Evolutionary conservation across 306 rosid species (phyloP).

Genomic region (Vigna radiata): DNA sequence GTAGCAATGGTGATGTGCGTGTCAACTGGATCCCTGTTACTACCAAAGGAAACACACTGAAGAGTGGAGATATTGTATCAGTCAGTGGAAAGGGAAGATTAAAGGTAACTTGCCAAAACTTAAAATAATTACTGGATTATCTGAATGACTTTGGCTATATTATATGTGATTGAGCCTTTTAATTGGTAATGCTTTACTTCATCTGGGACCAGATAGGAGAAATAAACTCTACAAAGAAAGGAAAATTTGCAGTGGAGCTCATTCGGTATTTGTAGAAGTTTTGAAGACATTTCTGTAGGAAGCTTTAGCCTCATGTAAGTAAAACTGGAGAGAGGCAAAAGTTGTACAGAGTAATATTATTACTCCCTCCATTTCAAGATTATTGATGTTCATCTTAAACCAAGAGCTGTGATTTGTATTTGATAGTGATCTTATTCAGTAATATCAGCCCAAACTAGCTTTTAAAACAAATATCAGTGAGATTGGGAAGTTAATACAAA

Average conservation of each 20-base stretch:
- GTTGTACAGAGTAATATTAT: background rate
- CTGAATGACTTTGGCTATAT: slow-evolving; percentile 22
- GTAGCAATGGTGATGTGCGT: slow-evolving; percentile 85
- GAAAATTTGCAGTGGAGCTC: slow-evolving; percentile 84
- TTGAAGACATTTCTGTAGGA: background rate
- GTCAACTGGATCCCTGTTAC: slow-evolving; percentile 85
- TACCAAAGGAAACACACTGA: slow-evolving; percentile 76
- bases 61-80: slow-evolving; percentile 86
- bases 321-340: background rate
- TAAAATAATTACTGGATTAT: slow-evolving; percentile 27
- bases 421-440: background rate
- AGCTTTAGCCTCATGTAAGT: background rate
- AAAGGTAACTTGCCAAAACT: slow-evolving; percentile 59
- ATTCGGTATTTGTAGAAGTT: slow-evolving; percentile 65
- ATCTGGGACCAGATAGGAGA: slow-evolving; percentile 75
- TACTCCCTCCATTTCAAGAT: background rate
- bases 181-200: slow-evolving; percentile 26
- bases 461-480: background rate
- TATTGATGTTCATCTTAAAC: background rate
- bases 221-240: slow-evolving; percentile 81
- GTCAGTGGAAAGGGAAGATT: slow-evolving; percentile 87
- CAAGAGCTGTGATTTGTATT: background rate
- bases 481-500: background rate
- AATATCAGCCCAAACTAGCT: background rate
- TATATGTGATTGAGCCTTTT: slow-evolving; percentile 7